A percentile compares a stretch with the other conserved stretches of the same genome.
These are phyloP conservation scores for Mycosphaerella sp. DNA, from an alignment of 2,329 filamentous ascomycete species.

Conservation along the genomic window DNA sequence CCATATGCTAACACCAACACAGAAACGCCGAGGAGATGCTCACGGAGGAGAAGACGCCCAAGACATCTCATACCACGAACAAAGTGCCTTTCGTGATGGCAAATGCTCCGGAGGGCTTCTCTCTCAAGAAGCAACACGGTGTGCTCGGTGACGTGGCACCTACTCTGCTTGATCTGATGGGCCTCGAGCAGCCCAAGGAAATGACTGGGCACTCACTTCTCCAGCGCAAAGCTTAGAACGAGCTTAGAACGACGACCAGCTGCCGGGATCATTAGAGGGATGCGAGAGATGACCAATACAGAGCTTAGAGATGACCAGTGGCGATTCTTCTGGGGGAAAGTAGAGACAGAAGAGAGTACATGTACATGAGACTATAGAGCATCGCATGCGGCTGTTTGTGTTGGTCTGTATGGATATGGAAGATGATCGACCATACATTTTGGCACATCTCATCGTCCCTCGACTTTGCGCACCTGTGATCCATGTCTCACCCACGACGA, in stretches of 20 bases:
- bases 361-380: too few species aligned
- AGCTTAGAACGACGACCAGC: background rate
- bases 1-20: conserved; percentile 24
- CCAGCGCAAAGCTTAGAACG: conserved; percentile 47
- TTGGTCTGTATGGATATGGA: background rate
- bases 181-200: conserved; percentile 78
- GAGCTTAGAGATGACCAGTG: background rate
- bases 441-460: background rate
- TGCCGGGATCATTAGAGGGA: background rate
- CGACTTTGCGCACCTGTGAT: conserved; percentile 6
- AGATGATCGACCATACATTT: background rate
- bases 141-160: conserved; percentile 97
- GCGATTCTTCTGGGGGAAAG: too few species aligned
- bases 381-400: too few species aligned
- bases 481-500: conserved; percentile 6
- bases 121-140: conserved; percentile 72
- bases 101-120: conserved; percentile 87
- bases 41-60: conserved; percentile 88
- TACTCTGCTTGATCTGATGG: conserved; percentile 88
- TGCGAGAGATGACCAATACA: background rate
- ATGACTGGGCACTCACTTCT: conserved; percentile 87
- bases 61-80: conserved; percentile 97
- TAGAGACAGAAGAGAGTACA: too few species aligned
- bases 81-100: conserved; percentile 98
- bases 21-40: conserved; percentile 98